Percentiles rank a stretch among this genome's conserved stretches.
phyloP scores from a whole-genome alignment of 164 flowering plant species.

The Nelumbo lutea region DNA sequence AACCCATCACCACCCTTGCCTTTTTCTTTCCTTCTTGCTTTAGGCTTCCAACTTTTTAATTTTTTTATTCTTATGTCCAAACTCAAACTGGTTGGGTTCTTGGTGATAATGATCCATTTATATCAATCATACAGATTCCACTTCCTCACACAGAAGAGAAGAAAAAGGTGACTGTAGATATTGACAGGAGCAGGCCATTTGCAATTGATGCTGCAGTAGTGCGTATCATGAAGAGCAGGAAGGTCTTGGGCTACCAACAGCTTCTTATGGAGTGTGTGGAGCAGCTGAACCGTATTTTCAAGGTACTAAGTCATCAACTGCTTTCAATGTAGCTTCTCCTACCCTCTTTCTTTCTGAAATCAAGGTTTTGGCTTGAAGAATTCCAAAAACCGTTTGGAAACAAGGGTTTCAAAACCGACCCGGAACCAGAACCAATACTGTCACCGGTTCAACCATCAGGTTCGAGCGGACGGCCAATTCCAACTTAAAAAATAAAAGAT shows the following conservation, averaged over 20 bases:
- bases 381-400: too few relatives aligned
- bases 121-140: slow-evolving; percentile 22
- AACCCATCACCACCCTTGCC: slow-evolving; percentile 8
- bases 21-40: not conserved
- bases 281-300: slow-evolving; percentile 33
- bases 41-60: not conserved
- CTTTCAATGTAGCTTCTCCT: not conserved
- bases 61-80: too few relatives aligned
- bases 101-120: not conserved
- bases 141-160: slow-evolving; percentile 37
- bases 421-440: too few relatives aligned
- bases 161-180: slow-evolving; percentile 35
- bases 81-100: too few relatives aligned
- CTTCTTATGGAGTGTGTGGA: slow-evolving; percentile 33
- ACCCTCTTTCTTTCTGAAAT: not conserved
- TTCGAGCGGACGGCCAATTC: too few relatives aligned
- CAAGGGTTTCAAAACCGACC: too few relatives aligned
- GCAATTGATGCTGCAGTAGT: slow-evolving; percentile 41
- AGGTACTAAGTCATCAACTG: slow-evolving; percentile 15
- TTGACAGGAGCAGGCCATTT: slow-evolving; percentile 32
- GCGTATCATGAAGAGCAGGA: slow-evolving; percentile 43
- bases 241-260: slow-evolving; percentile 36
- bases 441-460: too few relatives aligned
- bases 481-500: too few relatives aligned
- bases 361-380: too few relatives aligned